phyloP scores from a whole-genome alignment of 192 early-diverging fungal genomes.

The Coemansia sp. region DNA sequence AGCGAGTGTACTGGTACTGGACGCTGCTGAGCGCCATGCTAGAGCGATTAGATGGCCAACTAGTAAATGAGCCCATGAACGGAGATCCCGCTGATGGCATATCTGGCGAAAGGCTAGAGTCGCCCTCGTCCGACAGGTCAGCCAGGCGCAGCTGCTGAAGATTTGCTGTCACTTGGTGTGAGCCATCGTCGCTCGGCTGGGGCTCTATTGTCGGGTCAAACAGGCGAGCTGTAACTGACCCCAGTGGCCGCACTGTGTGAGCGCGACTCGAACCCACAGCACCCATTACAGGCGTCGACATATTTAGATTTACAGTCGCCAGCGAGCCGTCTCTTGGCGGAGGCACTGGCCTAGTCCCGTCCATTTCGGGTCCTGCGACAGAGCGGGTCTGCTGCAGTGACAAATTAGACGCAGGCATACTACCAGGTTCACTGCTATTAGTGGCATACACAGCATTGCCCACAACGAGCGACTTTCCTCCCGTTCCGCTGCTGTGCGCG shows the following conservation, averaged over 20 bases:
- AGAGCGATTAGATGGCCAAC: slow-evolving; percentile 29
- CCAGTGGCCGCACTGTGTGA: slow-evolving; percentile 26
- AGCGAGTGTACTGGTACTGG: slow-evolving; percentile 43
- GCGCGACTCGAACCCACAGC: slow-evolving; percentile 2
- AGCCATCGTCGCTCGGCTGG: slow-evolving; percentile 1
- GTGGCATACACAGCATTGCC: slow-evolving; percentile 1
- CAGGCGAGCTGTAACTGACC: slow-evolving; percentile 49
- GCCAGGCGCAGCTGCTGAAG: neutral
- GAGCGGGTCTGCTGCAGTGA: neutral
- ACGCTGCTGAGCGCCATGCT: slow-evolving; percentile 43
- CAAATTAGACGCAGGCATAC: neutral
- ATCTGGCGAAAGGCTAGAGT: slow-evolving; percentile 12
- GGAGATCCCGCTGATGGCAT: slow-evolving; percentile 12
- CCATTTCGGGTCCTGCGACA: neutral
- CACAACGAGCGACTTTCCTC: neutral
- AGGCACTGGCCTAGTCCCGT: slow-evolving; percentile 7
- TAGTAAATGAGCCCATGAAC: slow-evolving; percentile 12
- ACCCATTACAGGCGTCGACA: slow-evolving; percentile 36
- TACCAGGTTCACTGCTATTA: neutral
- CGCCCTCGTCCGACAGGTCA: neutral
- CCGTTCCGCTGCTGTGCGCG: slow-evolving; percentile 2
- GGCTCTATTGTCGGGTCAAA: slow-evolving; percentile 36
- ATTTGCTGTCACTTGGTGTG: neutral
- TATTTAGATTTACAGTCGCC: slow-evolving; percentile 23
- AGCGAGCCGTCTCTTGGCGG: slow-evolving; percentile 45